Base-by-base conservation (phyloP, 306 rosid species). In the Acacia acuminata region DNA sequence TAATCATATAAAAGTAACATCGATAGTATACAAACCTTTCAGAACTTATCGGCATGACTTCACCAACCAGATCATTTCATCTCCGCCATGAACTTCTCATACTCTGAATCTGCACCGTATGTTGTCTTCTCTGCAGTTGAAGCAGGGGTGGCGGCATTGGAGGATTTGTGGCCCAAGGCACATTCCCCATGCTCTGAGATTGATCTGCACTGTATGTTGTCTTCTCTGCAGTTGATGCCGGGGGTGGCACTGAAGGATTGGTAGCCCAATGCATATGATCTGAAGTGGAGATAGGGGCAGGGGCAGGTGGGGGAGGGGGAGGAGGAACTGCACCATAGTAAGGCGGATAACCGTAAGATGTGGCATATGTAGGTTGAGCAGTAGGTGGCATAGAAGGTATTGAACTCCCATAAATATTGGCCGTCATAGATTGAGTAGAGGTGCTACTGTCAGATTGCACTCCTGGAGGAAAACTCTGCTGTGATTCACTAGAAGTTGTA, bases 1-100 rank as follows among this genome's bases (percentile, higher is more conserved):
- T 48, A 72, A 76, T 71, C 20, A 66, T 34, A 77, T 15, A 63
- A 79, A 74, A 44, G 64, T 65, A 75, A 65, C 7, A 36, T 4
- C 69, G 30, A 56, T 0, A 68, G 42, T 1, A 80, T 32, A 78
- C 90, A 61, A 82, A 94, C 97, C 96, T 86, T 75, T 76, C 73
- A 78, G 45, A 77, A 80, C 71, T 30, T 73, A 3, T 77, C 79
- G 74, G 77, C 74, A 47, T 60, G n/a, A 17, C 42, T 20, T 13
- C 25, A 66, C 10, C 82, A 79, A 79, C 76, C 27, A 15, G 36
- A 82, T 96, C 91, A 96, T 84, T 94, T 96, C 92, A 92, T 94
- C 92, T 96, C 98, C 34, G 97, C 92, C 99, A 96, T 96, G 91
- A 96, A 96, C 84, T 90, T 96, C 88, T 96, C 99, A 44, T 94